These are phyloP conservation scores for Peronospora destructor DNA, from an alignment of 352 stramenopile genomes.

Conservation along the genomic window DNA sequence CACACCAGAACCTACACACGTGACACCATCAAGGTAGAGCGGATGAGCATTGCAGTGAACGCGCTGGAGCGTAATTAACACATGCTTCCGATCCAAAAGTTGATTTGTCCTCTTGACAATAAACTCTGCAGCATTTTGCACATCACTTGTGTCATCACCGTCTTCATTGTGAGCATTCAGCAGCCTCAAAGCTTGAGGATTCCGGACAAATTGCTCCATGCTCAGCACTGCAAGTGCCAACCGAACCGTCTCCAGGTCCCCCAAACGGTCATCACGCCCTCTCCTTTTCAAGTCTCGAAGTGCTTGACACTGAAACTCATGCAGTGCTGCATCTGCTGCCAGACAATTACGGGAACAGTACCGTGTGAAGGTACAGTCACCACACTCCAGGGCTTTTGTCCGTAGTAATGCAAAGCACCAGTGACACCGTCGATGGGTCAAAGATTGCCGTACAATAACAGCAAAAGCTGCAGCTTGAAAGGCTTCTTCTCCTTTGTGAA, in stretches of 20 bases:
- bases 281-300: conserved; percentile 21
- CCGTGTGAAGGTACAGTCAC: conserved; percentile 37
- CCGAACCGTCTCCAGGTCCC: conserved; percentile 40
- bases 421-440: conserved; percentile 35
- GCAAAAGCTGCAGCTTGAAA: conserved; percentile 48
- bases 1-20: conserved; percentile 40
- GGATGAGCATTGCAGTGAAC: conserved; percentile 56
- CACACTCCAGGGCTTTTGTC: conserved; percentile 48
- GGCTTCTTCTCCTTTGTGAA: conserved; percentile 25
- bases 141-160: background rate
- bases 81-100: conserved; percentile 21
- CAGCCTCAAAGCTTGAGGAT: conserved; percentile 23
- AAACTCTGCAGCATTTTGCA: conserved; percentile 6
- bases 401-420: conserved; percentile 48
- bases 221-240: conserved; percentile 46
- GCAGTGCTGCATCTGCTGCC: conserved; percentile 32
- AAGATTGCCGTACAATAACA: conserved; percentile 33
- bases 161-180: conserved; percentile 19
- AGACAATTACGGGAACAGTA: conserved; percentile 54
- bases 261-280: background rate
- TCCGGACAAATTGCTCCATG: conserved; percentile 47
- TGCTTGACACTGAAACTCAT: conserved; percentile 43
- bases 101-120: conserved; percentile 7
- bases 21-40: conserved; percentile 35
- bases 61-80: conserved; percentile 30